Base-by-base conservation (phyloP, 352 stramenopile species). In the Phytophthora constricta region DNA sequence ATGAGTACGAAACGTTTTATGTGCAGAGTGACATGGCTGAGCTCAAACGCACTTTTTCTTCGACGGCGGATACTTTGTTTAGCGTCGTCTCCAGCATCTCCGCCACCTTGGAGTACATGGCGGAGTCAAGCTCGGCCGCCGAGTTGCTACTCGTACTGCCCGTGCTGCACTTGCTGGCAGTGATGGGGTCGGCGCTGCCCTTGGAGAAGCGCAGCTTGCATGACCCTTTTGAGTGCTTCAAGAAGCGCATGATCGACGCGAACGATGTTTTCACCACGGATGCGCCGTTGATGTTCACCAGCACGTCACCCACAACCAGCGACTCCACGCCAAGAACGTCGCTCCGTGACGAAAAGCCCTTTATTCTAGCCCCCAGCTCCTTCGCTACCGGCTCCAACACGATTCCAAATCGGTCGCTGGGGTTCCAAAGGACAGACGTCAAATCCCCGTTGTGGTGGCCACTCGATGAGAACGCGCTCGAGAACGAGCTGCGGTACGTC, bases 401-500 rank as follows among this genome's bases (percentile, higher is more conserved):
- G 39, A 95, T 74, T 7, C 87, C 87, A n/a, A 95, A 82, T 31
- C 86, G 85, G 65, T 93, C 87, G 13, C 70, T 78, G 1, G 85
- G 83, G 62, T 92, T 91, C 87, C 87, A 95, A 20, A 95, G 67
- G 25, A 93, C 79, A 0, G 82, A 84, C 22, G 74, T 85, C 13
- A 69, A 28, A 1, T 51, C 69, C 10, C 50, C 61, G 19, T 58
- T 56, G 45, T 59, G 57, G 10, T 59, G 57, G 10, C 58, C 55
- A 19, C 59, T 70, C 22, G 65, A 65, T 3, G 84, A 90, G 37
- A 81, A 87, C 13, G 75, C 70, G 47, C 78, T 89, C 3, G 85
- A 93, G 56, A 91, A 86, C n/a, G 82, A 93, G 61, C 82, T 91
- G 58, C 82, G 74, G 60, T 88, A 91, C 27, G 82, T 93, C 58